Evolutionary conservation across 768 basidiomycete species (phyloP).

Genomic region (Xanthoconium purpureum): DNA sequence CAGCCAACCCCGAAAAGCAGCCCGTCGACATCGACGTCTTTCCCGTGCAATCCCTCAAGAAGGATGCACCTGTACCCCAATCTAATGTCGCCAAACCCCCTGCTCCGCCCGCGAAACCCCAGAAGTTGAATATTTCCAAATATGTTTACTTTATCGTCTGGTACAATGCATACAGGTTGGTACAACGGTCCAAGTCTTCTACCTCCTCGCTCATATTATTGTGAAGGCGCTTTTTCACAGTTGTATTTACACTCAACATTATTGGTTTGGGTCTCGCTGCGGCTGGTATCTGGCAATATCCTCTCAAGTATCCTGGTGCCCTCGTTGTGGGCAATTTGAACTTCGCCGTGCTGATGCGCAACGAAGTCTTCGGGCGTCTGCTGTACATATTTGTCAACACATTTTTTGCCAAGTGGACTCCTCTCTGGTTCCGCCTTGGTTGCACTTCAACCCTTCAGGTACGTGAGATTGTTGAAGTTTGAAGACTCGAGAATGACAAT

Average conservation of each 20-base stretch:
- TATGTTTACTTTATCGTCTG: conserved; percentile 64
- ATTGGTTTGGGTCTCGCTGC: conserved; percentile 59
- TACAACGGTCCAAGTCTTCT: background rate
- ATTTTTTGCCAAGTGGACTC: conserved; percentile 80
- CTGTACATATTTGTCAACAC: conserved; percentile 71
- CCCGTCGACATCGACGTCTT: conserved; percentile 28
- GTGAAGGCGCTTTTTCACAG: conserved; percentile 67
- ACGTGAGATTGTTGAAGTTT: background rate
- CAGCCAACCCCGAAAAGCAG: conserved; percentile 37
- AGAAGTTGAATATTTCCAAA: conserved; percentile 56
- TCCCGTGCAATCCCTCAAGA: conserved; percentile 39
- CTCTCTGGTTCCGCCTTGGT: conserved; percentile 65
- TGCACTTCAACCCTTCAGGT: conserved; percentile 74
- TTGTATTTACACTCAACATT: conserved; percentile 59
- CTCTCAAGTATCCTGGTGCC: conserved; percentile 61
- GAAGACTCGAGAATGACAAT: background rate
- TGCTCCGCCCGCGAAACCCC: conserved; percentile 35
- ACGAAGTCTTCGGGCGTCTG: conserved; percentile 78
- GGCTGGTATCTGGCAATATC: conserved; percentile 65
- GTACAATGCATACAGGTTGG: conserved; percentile 78
- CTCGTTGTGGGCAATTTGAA: conserved; percentile 74
- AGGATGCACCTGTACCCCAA: conserved; percentile 37
- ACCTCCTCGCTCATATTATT: conserved; percentile 4
- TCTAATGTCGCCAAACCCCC: conserved; percentile 36
- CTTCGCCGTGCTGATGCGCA: conserved; percentile 70